Evolutionary conservation across 768 basidiomycete genomes (phyloP).

Genomic region (Lentinula detonsa): DNA sequence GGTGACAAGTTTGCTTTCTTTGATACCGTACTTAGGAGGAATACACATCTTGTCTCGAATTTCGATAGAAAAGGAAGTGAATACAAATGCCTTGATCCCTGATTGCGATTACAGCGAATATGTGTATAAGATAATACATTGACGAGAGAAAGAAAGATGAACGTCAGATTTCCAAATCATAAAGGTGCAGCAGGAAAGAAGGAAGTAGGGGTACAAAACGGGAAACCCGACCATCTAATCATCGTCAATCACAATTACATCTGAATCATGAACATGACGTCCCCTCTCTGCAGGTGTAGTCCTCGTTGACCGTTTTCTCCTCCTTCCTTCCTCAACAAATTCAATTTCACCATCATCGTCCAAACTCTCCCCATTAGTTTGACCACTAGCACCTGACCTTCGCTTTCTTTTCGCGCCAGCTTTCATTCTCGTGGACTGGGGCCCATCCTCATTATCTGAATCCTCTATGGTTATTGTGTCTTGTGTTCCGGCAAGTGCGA

Average conservation of each 20-base stretch:
- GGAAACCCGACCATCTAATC: not conserved
- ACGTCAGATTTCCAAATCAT: no score
- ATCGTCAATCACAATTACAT: not conserved
- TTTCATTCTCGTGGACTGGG: not conserved
- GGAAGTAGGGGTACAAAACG: not conserved
- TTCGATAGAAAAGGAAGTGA: not conserved
- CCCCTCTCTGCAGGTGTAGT: not conserved
- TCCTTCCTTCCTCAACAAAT: not conserved
- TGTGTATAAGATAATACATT: not conserved
- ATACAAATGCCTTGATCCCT: not conserved
- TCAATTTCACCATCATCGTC: not conserved
- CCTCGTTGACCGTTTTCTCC: not conserved
- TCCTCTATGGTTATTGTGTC: slow-evolving; percentile 3
- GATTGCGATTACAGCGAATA: not conserved
- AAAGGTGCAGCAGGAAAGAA: not conserved
- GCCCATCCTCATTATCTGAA: not conserved
- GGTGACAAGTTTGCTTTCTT: not conserved
- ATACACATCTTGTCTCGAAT: not conserved
- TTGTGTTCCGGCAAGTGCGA: not conserved
- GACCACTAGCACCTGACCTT: not conserved
- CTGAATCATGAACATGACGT: not conserved
- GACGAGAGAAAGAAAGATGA: not conserved
- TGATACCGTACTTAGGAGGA: not conserved
- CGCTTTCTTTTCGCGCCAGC: not conserved
- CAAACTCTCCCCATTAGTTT: not conserved